These are phyloP conservation scores for Thelephora aurantiotincta DNA, from an alignment of 768 basidiomycete genomes.

Conservation along the genomic window DNA sequence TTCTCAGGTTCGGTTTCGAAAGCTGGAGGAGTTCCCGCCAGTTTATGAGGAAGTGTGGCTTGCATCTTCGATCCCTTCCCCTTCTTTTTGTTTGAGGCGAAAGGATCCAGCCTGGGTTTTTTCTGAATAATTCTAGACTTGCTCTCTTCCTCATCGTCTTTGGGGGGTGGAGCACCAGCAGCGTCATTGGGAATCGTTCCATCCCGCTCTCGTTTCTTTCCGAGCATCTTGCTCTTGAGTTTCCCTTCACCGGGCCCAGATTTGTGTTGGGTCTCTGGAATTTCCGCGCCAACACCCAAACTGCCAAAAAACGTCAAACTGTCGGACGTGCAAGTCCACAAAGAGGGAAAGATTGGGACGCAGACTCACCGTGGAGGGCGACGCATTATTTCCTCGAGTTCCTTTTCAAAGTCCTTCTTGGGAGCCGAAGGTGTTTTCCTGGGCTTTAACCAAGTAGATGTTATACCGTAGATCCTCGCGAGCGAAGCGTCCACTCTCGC, in stretches of 20 bases:
- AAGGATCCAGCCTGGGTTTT: conserved; percentile 46
- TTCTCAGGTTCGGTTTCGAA: too few relatives aligned
- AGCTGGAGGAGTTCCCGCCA: too few relatives aligned
- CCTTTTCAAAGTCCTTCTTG: conserved; percentile 20
- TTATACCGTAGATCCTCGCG: conserved; percentile 60
- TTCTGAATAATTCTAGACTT: conserved; percentile 44
- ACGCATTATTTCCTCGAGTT: conserved; percentile 54
- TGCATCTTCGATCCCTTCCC: conserved; percentile 21
- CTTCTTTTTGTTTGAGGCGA: conserved; percentile 21
- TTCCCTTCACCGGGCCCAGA: conserved; percentile 41
- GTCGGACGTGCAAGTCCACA: background rate
- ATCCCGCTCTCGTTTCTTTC: conserved; percentile 32
- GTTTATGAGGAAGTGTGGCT: background rate
- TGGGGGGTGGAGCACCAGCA: conserved; percentile 9
- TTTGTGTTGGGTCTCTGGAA: conserved; percentile 31
- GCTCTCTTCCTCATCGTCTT: conserved; percentile 42
- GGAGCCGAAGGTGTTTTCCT: conserved; percentile 14
- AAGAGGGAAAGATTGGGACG: too few relatives aligned
- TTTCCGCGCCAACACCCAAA: conserved; percentile 60
- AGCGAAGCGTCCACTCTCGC: conserved; percentile 75
- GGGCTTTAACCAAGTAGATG: conserved; percentile 66
- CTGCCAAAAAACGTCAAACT: conserved; percentile 22
- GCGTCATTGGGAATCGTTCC: conserved; percentile 15
- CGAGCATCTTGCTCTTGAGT: conserved; percentile 45
- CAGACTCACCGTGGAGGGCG: conserved; percentile 51